phyloP scores from a whole-genome alignment of 805 yeast genomes.

The Jamesozyma rosinii region DNA sequence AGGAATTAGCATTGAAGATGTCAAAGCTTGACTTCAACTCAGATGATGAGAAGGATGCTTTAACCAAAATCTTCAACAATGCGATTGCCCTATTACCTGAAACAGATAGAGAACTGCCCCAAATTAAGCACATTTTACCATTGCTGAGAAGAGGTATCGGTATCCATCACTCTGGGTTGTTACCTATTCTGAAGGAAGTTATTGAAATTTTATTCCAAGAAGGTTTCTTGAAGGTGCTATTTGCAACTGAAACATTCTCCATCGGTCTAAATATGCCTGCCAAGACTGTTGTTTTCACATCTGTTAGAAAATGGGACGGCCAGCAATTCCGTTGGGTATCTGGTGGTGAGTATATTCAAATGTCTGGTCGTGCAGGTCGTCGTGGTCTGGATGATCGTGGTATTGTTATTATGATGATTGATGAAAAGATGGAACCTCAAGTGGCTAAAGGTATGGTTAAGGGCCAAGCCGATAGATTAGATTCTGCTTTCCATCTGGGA shows the following conservation, averaged over 20 bases:
- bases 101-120: slow-evolving; percentile 85
- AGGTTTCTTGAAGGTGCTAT: slow-evolving; percentile 85
- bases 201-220: slow-evolving; percentile 95
- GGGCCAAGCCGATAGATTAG: slow-evolving; percentile 95
- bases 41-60: slow-evolving; percentile 86
- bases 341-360: slow-evolving; percentile 98
- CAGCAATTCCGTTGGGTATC: slow-evolving; percentile 96
- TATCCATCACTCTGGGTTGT: slow-evolving; percentile 92
- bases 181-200: slow-evolving; percentile 89
- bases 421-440: slow-evolving; percentile 98
- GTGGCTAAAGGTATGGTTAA: slow-evolving; percentile 99
- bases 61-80: slow-evolving; percentile 80
- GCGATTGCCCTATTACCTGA: slow-evolving; percentile 86
- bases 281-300: slow-evolving; percentile 94
- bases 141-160: slow-evolving; percentile 91
- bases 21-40: slow-evolving; percentile 89
- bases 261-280: slow-evolving; percentile 99
- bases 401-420: slow-evolving; percentile 98
- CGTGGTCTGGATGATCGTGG: slow-evolving; percentile 99
- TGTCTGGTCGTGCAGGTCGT: slow-evolving; percentile 99
- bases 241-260: slow-evolving; percentile 97
- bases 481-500: slow-evolving; percentile 95
- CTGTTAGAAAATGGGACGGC: slow-evolving; percentile 98
- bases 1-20: slow-evolving; percentile 87
- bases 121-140: slow-evolving; percentile 85